Conservation (phyloP, 1,284 basidiomycete species). For the Erythrobasidium hasegawianum region DNA sequence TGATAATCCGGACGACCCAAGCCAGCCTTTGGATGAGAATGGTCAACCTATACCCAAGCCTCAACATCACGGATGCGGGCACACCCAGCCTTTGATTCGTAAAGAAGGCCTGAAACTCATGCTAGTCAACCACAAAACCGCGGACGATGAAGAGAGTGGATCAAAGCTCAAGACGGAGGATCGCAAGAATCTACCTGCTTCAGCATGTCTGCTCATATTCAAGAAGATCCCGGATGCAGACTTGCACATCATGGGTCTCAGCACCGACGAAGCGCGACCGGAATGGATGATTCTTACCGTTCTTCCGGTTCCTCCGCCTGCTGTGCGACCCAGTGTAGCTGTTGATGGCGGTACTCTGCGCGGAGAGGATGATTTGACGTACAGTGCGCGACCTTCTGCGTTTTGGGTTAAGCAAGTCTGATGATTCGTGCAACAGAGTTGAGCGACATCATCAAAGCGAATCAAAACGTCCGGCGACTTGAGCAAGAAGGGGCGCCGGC, state of each 20-base stretch:
- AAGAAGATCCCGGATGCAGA: conserved; percentile 90
- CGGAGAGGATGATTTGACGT: conserved; percentile 97
- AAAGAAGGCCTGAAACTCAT: conserved; percentile 96
- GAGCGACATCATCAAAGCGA: conserved; percentile 94
- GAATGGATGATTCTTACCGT: conserved; percentile 99
- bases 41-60: conserved; percentile 36
- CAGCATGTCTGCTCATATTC: conserved; percentile 61
- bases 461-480: conserved; percentile 82
- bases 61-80: conserved; percentile 88
- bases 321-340: conserved; percentile 94
- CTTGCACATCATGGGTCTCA: conserved; percentile 85
- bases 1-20: conserved; percentile 68
- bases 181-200: conserved; percentile 32
- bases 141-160: conserved; percentile 68
- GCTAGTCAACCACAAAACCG: conserved; percentile 88
- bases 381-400: conserved; percentile 54
- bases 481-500: conserved; percentile 96
- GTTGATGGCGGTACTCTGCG: conserved; percentile 94
- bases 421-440: conserved; percentile 55
- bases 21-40: conserved; percentile 63
- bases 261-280: conserved; percentile 91
- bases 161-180: conserved; percentile 33
- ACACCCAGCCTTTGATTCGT: conserved; percentile 81
- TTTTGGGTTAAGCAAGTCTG: not conserved
- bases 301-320: conserved; percentile 94